Percentiles rank a stretch among this genome's conserved stretches.
Evolutionary conservation across 83 land plant species (phyloP).

Genomic region (Thuja plicata): DNA sequence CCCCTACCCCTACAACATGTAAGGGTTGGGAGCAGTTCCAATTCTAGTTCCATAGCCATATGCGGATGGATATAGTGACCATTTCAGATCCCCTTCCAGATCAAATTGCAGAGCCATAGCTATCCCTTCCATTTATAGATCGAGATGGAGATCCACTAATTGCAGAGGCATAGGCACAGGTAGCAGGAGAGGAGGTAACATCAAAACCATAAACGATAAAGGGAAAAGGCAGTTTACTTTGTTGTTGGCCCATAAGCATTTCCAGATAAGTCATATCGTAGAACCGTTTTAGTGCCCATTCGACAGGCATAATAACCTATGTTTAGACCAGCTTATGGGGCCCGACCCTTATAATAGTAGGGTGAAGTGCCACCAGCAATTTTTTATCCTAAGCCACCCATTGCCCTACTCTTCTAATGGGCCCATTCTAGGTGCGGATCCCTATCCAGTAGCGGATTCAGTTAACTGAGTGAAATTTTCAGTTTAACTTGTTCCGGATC

Average conservation of each 20-base stretch:
- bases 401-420: not conserved
- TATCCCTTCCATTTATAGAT: slow-evolving; percentile 4
- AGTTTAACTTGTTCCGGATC: too few relatives aligned
- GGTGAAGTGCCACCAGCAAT: not conserved
- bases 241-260: not conserved
- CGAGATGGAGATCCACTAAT: slow-evolving; percentile 1
- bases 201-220: not conserved
- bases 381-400: not conserved
- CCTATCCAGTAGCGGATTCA: too few relatives aligned
- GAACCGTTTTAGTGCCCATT: not conserved
- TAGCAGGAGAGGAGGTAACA: not conserved
- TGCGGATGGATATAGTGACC: not conserved
- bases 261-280: not conserved
- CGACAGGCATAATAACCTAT: not conserved
- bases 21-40: not conserved
- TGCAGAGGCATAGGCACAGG: slow-evolving; percentile 1
- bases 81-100: not conserved
- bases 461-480: too few relatives aligned
- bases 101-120: slow-evolving; percentile 2
- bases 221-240: slow-evolving; percentile 2
- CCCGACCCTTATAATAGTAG: too few relatives aligned
- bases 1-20: too few relatives aligned
- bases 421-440: not conserved
- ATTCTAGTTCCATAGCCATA: not conserved
- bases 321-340: not conserved